These are phyloP conservation scores for Claviceps africana DNA, from an alignment of 2,329 filamentous ascomycete species.

Conservation along the genomic window DNA sequence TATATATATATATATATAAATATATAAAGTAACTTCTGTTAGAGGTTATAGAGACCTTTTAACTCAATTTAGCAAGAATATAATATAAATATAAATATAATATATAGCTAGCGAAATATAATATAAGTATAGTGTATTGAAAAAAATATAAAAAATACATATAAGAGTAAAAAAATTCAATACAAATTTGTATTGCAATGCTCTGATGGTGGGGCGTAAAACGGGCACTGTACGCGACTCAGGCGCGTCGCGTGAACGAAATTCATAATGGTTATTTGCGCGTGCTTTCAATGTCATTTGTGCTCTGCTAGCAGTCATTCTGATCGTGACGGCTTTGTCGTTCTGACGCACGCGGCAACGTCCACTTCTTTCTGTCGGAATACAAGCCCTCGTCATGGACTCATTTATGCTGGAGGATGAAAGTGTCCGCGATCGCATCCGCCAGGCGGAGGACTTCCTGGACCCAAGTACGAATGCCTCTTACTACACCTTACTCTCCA, in stretches of 20 bases:
- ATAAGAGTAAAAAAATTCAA: too few relatives aligned
- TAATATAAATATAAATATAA: too few relatives aligned
- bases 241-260: background rate
- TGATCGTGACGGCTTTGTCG: background rate
- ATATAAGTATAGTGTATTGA: too few relatives aligned
- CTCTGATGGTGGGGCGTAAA: too few relatives aligned
- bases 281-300: background rate
- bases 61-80: too few relatives aligned
- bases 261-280: too few relatives aligned
- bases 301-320: background rate
- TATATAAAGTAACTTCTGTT: too few relatives aligned
- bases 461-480: slow-evolving; percentile 60
- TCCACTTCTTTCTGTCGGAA: background rate
- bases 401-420: slow-evolving; percentile 68
- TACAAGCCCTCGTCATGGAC: slow-evolving; percentile 42
- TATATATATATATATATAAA: too few relatives aligned
- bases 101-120: too few relatives aligned
- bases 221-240: background rate
- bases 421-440: slow-evolving; percentile 68
- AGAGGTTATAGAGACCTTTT: too few relatives aligned
- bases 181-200: too few relatives aligned
- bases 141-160: too few relatives aligned
- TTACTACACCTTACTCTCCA: background rate
- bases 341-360: background rate
- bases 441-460: slow-evolving; percentile 80